Percentiles rank a stretch among this genome's conserved stretches.
phyloP scores from a whole-genome alignment of 768 basidiomycete species.

The Exsudoporus frostii region DNA sequence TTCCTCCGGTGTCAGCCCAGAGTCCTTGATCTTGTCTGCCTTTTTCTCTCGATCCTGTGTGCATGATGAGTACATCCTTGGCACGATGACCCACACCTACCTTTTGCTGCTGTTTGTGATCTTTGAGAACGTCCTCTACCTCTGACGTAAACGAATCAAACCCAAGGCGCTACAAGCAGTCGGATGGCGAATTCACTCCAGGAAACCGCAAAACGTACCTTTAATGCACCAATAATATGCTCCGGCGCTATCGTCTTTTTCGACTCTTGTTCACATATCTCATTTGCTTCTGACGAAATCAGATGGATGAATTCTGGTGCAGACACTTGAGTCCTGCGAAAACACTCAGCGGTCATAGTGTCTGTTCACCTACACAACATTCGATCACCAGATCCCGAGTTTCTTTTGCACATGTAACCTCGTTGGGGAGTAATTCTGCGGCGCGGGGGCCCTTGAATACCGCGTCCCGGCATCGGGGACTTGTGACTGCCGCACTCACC shows the following conservation, averaged over 20 bases:
- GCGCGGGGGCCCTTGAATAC: slow-evolving; percentile 2
- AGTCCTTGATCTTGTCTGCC: slow-evolving; percentile 82
- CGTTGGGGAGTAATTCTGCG: slow-evolving; percentile 83
- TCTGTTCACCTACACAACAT: slow-evolving; percentile 95
- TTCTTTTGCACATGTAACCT: slow-evolving; percentile 90
- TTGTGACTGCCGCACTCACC: slow-evolving; percentile 45
- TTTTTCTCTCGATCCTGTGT: slow-evolving; percentile 86
- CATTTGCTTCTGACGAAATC: slow-evolving; percentile 96
- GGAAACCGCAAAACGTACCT: slow-evolving; percentile 45
- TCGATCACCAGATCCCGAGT: slow-evolving; percentile 96
- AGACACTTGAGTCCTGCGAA: slow-evolving; percentile 14
- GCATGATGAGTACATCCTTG: slow-evolving; percentile 2
- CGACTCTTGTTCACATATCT: slow-evolving; percentile 95
- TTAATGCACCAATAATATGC: slow-evolving; percentile 89
- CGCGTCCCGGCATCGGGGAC: slow-evolving; percentile 1
- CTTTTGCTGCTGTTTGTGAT: slow-evolving; percentile 95
- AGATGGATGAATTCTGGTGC: slow-evolving; percentile 91
- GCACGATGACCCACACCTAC: slow-evolving; percentile 38
- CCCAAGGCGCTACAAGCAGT: slow-evolving; percentile 67
- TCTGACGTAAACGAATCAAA: slow-evolving; percentile 90
- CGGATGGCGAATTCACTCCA: background rate
- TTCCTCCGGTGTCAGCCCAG: slow-evolving; percentile 89
- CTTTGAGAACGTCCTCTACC: slow-evolving; percentile 89
- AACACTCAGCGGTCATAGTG: slow-evolving; percentile 1
- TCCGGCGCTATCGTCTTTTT: slow-evolving; percentile 99